These are phyloP conservation scores for Candida tibetensis DNA, from an alignment of 805 yeast species.

Conservation along the genomic window DNA sequence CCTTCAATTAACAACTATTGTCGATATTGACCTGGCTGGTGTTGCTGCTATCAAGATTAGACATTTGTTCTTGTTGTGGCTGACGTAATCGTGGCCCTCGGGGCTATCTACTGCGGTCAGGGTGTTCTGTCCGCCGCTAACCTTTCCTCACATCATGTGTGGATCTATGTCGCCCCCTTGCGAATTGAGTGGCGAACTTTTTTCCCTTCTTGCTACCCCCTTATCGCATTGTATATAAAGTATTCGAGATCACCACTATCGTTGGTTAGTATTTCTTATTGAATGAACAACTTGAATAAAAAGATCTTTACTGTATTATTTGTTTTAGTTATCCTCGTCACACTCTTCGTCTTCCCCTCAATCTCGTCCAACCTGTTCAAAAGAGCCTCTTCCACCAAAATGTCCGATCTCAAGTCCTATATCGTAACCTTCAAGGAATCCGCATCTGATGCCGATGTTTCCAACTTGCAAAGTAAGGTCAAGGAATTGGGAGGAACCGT, in stretches of 20 bases:
- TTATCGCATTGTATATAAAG: too few relatives aligned
- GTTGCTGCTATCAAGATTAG: too few relatives aligned
- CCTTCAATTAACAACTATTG: too few relatives aligned
- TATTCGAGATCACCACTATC: too few relatives aligned
- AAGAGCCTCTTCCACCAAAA: slow-evolving; percentile 8
- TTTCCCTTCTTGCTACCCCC: not conserved
- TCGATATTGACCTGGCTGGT: too few relatives aligned
- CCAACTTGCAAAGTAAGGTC: slow-evolving; percentile 47
- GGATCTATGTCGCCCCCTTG: too few relatives aligned
- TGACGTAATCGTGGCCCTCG: too few relatives aligned
- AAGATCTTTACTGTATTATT: slow-evolving; percentile 5
- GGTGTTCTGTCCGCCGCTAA: too few relatives aligned
- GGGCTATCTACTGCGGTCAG: too few relatives aligned
- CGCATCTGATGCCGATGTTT: slow-evolving; percentile 38
- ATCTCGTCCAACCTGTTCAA: not conserved
- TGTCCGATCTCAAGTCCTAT: slow-evolving; percentile 33
- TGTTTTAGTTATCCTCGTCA: slow-evolving; percentile 7
- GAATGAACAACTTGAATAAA: not conserved
- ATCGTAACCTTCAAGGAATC: slow-evolving; percentile 48
- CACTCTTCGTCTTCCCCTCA: not conserved
- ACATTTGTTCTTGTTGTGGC: too few relatives aligned
- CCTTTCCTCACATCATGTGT: too few relatives aligned
- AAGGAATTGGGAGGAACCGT: slow-evolving; percentile 57
- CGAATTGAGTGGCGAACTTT: not conserved
- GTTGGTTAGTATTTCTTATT: too few relatives aligned